Base-by-base conservation (phyloP, 2,329 filamentous ascomycete species). In the Pyricularia grisea region DNA sequence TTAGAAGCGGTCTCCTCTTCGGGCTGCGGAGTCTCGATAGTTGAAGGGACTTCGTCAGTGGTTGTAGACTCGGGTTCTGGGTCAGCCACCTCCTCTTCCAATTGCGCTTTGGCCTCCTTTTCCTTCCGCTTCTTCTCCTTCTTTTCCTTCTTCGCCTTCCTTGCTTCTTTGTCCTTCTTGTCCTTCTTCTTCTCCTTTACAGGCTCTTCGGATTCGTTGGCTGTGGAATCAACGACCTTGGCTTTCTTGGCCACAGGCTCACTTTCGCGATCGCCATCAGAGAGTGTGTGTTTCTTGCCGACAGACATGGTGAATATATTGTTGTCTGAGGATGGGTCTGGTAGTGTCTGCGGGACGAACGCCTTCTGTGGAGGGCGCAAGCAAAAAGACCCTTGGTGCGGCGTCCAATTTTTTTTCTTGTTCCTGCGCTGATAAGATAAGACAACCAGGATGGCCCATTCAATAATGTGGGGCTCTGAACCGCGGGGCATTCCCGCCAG, bases 151-250 rank as follows among this genome's bases (percentile, higher is more conserved):
- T 74, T 73, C 68, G 73, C 72, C 72, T 80, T 77, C 74, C 80
- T 79, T 6, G 77, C 75, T 42, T 79, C 78, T 74, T 80, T 80
- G 72, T 78, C 79, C 72, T 79, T 77, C 74, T 80, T 79, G 77
- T 82, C 81, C 72, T 73, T 71, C 65, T 82, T 81, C 72, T 73
- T 71, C 64, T 70, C 65, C 67, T 70, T 60, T 14, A 68, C 67
- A 14, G 69, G 31, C 64, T 72, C 69, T 27, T 73, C 71, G 60
- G 76, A 77, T 67, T 78, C 76, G 58, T 28, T 20, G 65, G 28
- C 70, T 20, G 70, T 69, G 55, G 71, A 71, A 68, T 68, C 71
- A 63, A 76, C 72, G 67, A 68, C 71, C 71, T 74, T 75, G 31
- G 61, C 60, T 68, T 75, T 75, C 65, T 75, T 75, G 23, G 72